Conservation (phyloP, 768 basidiomycete species). For the Suillus decipiens region DNA sequence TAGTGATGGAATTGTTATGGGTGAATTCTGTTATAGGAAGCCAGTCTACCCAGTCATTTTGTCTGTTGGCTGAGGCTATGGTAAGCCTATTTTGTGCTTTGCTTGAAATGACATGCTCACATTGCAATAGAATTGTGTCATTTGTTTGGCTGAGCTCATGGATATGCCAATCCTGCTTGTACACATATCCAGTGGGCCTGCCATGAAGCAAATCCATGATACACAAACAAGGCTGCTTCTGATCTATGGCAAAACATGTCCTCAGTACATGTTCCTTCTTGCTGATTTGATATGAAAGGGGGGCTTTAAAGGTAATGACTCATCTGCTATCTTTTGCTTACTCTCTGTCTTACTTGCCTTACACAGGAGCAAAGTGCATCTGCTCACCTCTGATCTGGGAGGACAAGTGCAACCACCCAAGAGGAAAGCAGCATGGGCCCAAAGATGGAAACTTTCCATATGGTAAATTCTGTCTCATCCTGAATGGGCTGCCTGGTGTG, state of each 20-base stretch:
- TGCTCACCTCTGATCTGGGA: constrained; percentile 22
- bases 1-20: no score
- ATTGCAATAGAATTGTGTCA: constrained; percentile 15
- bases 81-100: not conserved
- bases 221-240: constrained; percentile 23
- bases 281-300: constrained; percentile 18
- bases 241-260: constrained; percentile 25
- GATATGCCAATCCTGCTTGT: constrained; percentile 22
- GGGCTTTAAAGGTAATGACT: constrained; percentile 16
- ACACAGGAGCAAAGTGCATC: constrained; percentile 18
- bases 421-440: constrained; percentile 25
- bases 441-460: constrained; percentile 26
- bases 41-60: no score
- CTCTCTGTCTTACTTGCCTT: not conserved
- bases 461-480: constrained; percentile 33
- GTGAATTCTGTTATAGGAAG: no score
- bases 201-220: constrained; percentile 17
- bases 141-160: constrained; percentile 22
- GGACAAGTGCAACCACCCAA: constrained; percentile 20
- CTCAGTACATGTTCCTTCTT: constrained; percentile 20
- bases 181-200: constrained; percentile 17
- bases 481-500: constrained; percentile 37
- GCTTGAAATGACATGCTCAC: not conserved
- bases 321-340: not conserved
- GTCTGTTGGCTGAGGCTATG: constrained; percentile 21